Base-by-base conservation (phyloP, 2,329 filamentous ascomycete species). In the Ophiostoma sp. region DNA sequence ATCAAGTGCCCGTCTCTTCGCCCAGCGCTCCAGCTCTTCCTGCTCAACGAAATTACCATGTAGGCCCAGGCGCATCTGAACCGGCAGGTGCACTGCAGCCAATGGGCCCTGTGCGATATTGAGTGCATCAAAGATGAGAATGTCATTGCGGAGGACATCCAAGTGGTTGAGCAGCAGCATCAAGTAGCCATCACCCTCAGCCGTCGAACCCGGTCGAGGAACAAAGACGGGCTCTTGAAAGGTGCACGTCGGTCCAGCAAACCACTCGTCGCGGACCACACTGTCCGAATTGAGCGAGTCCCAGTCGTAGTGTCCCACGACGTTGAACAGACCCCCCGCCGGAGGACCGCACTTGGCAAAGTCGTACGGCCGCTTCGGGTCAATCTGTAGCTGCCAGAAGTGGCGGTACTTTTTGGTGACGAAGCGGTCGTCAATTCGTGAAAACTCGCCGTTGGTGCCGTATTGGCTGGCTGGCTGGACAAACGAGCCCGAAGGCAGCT, bases 211-310 rank as follows among this genome's bases (percentile, higher is more conserved):
- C 0, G 78, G 78, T 42, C 80, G 80, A 0, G 87, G 86, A 15
- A 88, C 84, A 73, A 88, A 88, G 0, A 85, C 83, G 0, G 87
- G 86, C 75, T 88, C 87, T 77, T 88, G 86, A 74, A 87, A 85
- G 0, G 85, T 85, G 33, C 81, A 82, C 1, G 82, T 85, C 3
- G 79, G 80, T 0, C 85, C 84, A 0, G 84, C 81, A 72, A 83
- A 86, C 76, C 82, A 87, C 12, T 83, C 80, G 50, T 85, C 81
- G 36, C 82, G 80, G 1, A 77, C 70, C 0, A 82, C 31, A 5
- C 83, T 22, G 39, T 9, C 80, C 81, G 82, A 6, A 80, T 81
- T 25, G 5, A 39, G n/a, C 0, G 33, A 28, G 19, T 79, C 78
- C 83, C 83, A 82, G 2, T 84, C 80, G 63, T 84, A 82, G 73